These are phyloP conservation scores for Colletotrichum shisoi DNA, from an alignment of 2,329 filamentous ascomycete species.

Conservation along the genomic window DNA sequence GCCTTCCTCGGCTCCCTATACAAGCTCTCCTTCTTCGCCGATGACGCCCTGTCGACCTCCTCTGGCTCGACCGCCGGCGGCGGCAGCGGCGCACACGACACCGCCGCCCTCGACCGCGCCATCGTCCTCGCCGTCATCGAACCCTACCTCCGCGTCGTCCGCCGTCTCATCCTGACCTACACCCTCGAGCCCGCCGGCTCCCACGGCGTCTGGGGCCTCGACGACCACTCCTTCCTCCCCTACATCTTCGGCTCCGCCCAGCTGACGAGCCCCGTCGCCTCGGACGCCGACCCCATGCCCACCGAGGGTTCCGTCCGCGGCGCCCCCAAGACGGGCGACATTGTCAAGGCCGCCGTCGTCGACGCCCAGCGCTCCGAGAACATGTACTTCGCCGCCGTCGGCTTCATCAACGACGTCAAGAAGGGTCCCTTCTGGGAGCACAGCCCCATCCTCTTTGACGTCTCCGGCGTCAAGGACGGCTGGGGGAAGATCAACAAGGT, in stretches of 20 bases:
- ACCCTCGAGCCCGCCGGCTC: conserved; percentile 94
- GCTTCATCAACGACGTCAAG: conserved; percentile 98
- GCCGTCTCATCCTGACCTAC: conserved; percentile 86
- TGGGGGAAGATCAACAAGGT: conserved; percentile 98
- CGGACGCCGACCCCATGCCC: conserved; percentile 68
- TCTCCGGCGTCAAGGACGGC: conserved; percentile 88
- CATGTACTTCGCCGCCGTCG: conserved; percentile 94
- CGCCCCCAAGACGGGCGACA: conserved; percentile 74
- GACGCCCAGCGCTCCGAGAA: conserved; percentile 71
- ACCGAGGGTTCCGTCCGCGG: conserved; percentile 78
- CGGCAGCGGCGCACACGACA: neutral
- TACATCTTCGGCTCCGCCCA: conserved; percentile 97
- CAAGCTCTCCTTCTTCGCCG: conserved; percentile 81
- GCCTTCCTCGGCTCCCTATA: conserved; percentile 90
- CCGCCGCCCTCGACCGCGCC: conserved; percentile 71
- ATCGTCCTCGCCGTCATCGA: conserved; percentile 86
- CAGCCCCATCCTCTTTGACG: conserved; percentile 88
- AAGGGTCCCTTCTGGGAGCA: conserved; percentile 97
- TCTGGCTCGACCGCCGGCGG: neutral
- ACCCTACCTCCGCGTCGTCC: conserved; percentile 82
- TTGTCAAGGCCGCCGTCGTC: conserved; percentile 71
- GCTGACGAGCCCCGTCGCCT: conserved; percentile 75
- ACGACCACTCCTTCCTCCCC: conserved; percentile 92
- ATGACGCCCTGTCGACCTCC: neutral
- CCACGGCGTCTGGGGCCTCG: conserved; percentile 97